Evolutionary conservation across 2,329 filamentous ascomycete genomes (phyloP).

Genomic region (Graphilbum ipis-grandicollis): DNA sequence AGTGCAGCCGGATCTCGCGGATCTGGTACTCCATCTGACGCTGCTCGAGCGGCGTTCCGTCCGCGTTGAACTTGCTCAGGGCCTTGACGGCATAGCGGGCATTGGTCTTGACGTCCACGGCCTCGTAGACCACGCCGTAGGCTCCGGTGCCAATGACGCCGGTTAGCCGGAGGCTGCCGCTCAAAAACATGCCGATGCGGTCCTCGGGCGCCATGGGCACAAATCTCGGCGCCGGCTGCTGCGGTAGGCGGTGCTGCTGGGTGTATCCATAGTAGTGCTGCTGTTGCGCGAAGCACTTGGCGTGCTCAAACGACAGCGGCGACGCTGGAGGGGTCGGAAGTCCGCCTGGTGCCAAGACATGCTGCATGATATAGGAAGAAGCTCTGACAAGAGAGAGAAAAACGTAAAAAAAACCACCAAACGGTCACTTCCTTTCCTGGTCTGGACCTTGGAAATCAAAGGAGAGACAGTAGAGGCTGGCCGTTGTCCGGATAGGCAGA

Average conservation of each 20-base stretch:
- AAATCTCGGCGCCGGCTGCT: too few species aligned
- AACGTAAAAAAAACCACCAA: slow-evolving; percentile 7
- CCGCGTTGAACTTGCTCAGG: slow-evolving; percentile 71
- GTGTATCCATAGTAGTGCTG: slow-evolving; percentile 19
- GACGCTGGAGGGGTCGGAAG: slow-evolving; percentile 41
- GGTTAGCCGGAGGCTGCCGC: slow-evolving; percentile 66
- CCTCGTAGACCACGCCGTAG: slow-evolving; percentile 90
- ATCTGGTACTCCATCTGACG: slow-evolving; percentile 83
- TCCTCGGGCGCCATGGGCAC: slow-evolving; percentile 58
- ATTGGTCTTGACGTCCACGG: slow-evolving; percentile 66
- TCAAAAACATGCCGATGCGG: slow-evolving; percentile 68
- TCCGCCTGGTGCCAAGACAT: slow-evolving; percentile 34
- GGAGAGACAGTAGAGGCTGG: too few species aligned
- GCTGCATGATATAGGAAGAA: slow-evolving; percentile 45
- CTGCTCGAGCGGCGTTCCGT: slow-evolving; percentile 55
- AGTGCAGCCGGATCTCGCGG: slow-evolving; percentile 82
- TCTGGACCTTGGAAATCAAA: too few species aligned
- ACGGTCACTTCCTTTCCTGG: too few species aligned
- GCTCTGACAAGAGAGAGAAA: slow-evolving; percentile 8
- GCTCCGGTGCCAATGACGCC: slow-evolving; percentile 82
- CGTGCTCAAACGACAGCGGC: slow-evolving; percentile 31
- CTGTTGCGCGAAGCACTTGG: slow-evolving; percentile 25
- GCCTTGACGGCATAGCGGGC: slow-evolving; percentile 90
- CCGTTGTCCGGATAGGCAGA: too few species aligned
- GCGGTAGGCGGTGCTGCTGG: slow-evolving; percentile 20